Evolutionary conservation across 2,329 filamentous ascomycete species (phyloP), one percentile per base, ranked within the genome.

Genomic region (Colletotrichum sp.): DNA sequence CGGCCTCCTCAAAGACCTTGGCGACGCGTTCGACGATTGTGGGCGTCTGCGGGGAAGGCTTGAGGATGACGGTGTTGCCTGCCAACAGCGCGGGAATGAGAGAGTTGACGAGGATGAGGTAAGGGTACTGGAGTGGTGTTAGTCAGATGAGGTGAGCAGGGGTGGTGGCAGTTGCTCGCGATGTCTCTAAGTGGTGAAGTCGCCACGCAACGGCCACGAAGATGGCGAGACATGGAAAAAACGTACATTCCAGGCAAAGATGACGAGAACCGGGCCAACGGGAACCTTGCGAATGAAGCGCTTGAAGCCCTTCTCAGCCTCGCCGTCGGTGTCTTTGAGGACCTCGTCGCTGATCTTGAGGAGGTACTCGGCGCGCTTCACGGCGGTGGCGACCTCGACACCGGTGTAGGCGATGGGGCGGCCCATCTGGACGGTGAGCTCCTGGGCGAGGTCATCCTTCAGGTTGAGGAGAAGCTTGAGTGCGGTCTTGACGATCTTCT

Each of bases 171-270:
- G 36, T 55, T 38, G 28, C 21, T 64, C 60, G 36, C 0, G 63
- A 28, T 66, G 24, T 43, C 24, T 43, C 63, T 9, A 21, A 48
- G 12, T 28, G n/a, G 38, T n/a, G 18, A 18, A n/a, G 38, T 66
- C 24, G 66, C 34, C 67, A 21, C 67, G 21, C 58, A 26, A 36
- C 58, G 36, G 60, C 43, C 6, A 61, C 28, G 58, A 48, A 48
- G 38, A 48, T 48, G n/a, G 52, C 21, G 34, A 64, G 12, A 30
- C 28, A 30, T 18, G 6, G 0, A 57, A 70, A 38, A 70, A 68
- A 85, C 95, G 86, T 86, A 97, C 96, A 86, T 99, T 99, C 96
- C 96, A 99, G 1, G 96, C 94, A 85, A 98, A 98, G 76, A 99
- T 92, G 78, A 98, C 90, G 75, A 99, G 89, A 18, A 97, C 94